Conservation (phyloP, 352 stramenopile species). For the Globisporangium heterothallicum region DNA sequence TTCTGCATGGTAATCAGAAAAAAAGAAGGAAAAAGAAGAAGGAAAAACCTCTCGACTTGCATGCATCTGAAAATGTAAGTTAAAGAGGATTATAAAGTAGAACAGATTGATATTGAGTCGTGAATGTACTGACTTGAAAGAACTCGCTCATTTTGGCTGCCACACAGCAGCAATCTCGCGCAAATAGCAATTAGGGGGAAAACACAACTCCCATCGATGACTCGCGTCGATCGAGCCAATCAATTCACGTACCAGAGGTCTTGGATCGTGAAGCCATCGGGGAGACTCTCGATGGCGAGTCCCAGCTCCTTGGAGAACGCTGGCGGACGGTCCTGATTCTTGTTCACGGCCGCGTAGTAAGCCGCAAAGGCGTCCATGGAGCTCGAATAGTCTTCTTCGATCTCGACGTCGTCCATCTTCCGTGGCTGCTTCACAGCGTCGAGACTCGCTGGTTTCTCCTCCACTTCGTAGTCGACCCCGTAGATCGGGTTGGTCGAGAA, state of each 20-base stretch:
- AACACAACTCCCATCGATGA: too few relatives aligned
- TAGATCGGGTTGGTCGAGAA: slow-evolving; percentile 88
- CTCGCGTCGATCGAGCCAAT: too few relatives aligned
- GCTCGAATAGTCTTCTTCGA: slow-evolving; percentile 81
- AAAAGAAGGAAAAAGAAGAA: too few relatives aligned
- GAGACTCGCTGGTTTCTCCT: slow-evolving; percentile 64
- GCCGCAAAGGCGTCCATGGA: slow-evolving; percentile 86
- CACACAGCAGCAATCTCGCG: too few relatives aligned
- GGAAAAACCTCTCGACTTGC: too few relatives aligned
- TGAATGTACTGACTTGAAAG: too few relatives aligned
- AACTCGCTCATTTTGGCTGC: too few relatives aligned
- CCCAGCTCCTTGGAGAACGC: slow-evolving; percentile 79
- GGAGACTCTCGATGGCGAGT: slow-evolving; percentile 82
- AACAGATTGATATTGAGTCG: not conserved
- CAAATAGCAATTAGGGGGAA: too few relatives aligned
- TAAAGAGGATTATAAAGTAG: not conserved
- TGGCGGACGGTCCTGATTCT: slow-evolving; percentile 67
- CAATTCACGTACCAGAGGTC: slow-evolving; percentile 70
- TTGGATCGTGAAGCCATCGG: slow-evolving; percentile 60
- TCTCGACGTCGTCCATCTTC: slow-evolving; percentile 84
- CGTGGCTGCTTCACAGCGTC: slow-evolving; percentile 67
- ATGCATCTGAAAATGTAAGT: too few relatives aligned
- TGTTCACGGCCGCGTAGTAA: slow-evolving; percentile 87
- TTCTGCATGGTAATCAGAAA: not conserved
- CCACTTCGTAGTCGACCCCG: slow-evolving; percentile 82